A percentile compares a stretch with the other conserved stretches of the same genome.
Conservation (phyloP, 1,139 yeast species). For the Saccharomycopsis hybrid region DNA sequence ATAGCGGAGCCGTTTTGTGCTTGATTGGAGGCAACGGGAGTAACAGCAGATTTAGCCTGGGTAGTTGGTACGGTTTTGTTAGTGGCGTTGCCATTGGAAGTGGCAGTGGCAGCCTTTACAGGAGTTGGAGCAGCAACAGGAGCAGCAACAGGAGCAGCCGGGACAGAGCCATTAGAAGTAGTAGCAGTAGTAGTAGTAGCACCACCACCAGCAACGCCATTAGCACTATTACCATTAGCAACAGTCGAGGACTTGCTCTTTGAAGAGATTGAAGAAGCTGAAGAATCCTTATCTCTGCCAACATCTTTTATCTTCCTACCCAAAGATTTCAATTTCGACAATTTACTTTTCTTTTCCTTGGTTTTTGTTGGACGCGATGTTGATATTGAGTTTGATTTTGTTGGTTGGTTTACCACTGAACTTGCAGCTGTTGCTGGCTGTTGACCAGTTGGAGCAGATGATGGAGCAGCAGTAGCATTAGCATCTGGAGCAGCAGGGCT, state of each 20-base stretch:
- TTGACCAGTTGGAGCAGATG: background rate
- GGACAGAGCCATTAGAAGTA: background rate
- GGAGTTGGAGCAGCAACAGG: background rate
- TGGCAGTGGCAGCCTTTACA: background rate
- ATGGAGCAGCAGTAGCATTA: background rate
- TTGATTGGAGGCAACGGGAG: too few species aligned
- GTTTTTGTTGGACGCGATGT: too few species aligned
- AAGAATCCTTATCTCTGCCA: background rate
- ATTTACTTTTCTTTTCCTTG: background rate
- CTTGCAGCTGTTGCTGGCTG: constrained; percentile 2
- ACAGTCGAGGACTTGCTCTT: too few species aligned
- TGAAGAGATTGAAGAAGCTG: background rate
- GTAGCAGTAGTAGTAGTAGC: background rate
- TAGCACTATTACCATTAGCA: too few species aligned
- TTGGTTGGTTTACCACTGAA: background rate
- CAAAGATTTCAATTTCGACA: constrained; percentile 4
- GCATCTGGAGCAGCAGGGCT: background rate
- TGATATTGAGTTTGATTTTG: too few species aligned
- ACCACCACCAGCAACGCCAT: too few species aligned
- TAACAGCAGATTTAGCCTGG: too few species aligned
- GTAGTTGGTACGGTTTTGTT: background rate
- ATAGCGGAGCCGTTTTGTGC: background rate
- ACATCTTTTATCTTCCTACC: constrained; percentile 7
- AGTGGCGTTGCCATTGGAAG: background rate
- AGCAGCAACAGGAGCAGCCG: background rate